phyloP scores from a whole-genome alignment of 768 basidiomycete genomes.

The Tricholoma matsutake region DNA sequence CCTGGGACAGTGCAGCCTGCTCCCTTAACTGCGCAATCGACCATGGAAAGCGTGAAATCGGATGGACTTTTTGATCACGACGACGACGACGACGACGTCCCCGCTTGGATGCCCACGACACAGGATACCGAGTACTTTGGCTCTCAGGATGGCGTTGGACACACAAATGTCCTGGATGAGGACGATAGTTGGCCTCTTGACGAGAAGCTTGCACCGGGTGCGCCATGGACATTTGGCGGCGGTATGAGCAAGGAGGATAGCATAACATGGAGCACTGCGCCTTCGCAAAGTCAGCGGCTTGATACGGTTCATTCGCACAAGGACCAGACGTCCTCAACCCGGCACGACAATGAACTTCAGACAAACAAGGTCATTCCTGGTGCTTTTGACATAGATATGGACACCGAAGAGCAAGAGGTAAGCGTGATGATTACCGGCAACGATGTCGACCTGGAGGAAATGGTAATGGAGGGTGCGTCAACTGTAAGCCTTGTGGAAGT shows the following conservation, averaged over 20 bases:
- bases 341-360: slow-evolving; percentile 14
- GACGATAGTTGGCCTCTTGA: slow-evolving; percentile 79
- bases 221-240: slow-evolving; percentile 61
- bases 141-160: slow-evolving; percentile 33
- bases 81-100: slow-evolving; percentile 26
- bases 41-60: slow-evolving; percentile 49
- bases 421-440: slow-evolving; percentile 28
- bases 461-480: slow-evolving; percentile 34
- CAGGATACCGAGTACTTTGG: slow-evolving; percentile 55
- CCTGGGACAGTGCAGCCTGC: slow-evolving; percentile 24
- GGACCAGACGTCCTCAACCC: slow-evolving; percentile 3
- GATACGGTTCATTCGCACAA: slow-evolving; percentile 33
- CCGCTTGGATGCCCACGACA: slow-evolving; percentile 55
- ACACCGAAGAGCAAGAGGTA: slow-evolving; percentile 33
- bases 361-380: slow-evolving; percentile 21
- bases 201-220: slow-evolving; percentile 53
- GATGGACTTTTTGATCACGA: slow-evolving; percentile 46
- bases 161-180: slow-evolving; percentile 40
- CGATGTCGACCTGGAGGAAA: slow-evolving; percentile 40
- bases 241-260: slow-evolving; percentile 58
- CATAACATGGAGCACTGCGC: slow-evolving; percentile 72
- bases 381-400: slow-evolving; percentile 36
- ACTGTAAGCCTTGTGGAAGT: slow-evolving; percentile 44
- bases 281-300: slow-evolving; percentile 52
- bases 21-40: slow-evolving; percentile 49